A percentile compares a stretch with the other conserved stretches of the same genome.
Conservation (phyloP, 805 yeast species). For the Zygosaccharomyces rouxii region DNA sequence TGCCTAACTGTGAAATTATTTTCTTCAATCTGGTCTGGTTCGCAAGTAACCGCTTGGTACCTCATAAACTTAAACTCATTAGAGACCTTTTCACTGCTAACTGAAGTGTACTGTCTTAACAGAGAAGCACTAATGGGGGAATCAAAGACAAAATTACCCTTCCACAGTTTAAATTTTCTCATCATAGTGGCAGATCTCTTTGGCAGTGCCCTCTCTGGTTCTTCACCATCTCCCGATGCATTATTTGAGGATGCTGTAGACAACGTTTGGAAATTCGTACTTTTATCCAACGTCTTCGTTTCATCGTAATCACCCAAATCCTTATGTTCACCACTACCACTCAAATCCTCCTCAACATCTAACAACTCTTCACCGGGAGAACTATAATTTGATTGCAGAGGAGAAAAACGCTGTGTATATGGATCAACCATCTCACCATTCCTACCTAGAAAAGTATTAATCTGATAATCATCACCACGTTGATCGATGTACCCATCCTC, state of each 20-base stretch:
- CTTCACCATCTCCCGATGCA: constrained; percentile 12
- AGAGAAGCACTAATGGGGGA: constrained; percentile 80
- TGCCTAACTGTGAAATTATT: constrained; percentile 80
- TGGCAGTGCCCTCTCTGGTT: constrained; percentile 5
- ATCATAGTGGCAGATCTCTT: constrained; percentile 26
- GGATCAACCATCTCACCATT: constrained; percentile 37
- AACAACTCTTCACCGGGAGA: constrained; percentile 5
- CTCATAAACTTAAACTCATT: constrained; percentile 78
- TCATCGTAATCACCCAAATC: constrained; percentile 30
- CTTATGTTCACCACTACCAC: constrained; percentile 16
- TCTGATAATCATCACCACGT: constrained; percentile 35
- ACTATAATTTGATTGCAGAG: constrained; percentile 1
- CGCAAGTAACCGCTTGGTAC: constrained; percentile 91
- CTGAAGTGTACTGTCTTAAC: constrained; percentile 44
- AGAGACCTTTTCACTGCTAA: constrained; percentile 40
- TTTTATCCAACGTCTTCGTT: constrained; percentile 16
- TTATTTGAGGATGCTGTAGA: constrained; percentile 11
- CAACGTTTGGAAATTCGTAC: constrained; percentile 12
- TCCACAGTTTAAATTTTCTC: constrained; percentile 35
- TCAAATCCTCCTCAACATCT: constrained; percentile 14
- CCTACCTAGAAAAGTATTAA: constrained; percentile 33
- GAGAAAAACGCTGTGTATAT: constrained; percentile 14
- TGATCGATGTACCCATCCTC: constrained; percentile 32
- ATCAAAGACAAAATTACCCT: constrained; percentile 80
- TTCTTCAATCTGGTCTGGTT: constrained; percentile 63